Evolutionary conservation across 345 rosid genomes (phyloP).

Genomic region (Chamaenerion angustifolium): DNA sequence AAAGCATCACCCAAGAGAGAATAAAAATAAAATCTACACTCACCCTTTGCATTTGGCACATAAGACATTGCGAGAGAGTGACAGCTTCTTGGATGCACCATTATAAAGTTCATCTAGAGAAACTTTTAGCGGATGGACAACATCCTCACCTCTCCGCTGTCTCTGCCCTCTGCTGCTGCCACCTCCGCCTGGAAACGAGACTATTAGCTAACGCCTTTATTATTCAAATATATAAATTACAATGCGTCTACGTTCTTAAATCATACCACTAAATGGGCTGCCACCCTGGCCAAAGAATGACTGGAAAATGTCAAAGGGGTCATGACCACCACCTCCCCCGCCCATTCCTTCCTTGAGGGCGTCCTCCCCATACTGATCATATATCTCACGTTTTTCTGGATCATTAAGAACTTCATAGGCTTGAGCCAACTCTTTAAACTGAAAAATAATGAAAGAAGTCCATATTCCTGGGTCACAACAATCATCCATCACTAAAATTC

Average conservation of each 20-base stretch:
- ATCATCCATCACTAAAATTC: too few species aligned
- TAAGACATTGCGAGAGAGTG: slow-evolving; percentile 50
- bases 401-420: slow-evolving; percentile 72
- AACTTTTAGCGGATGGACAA: slow-evolving; percentile 73
- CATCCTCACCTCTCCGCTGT: slow-evolving; percentile 90
- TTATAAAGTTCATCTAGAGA: slow-evolving; percentile 73
- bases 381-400: slow-evolving; percentile 68
- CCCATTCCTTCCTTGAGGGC: slow-evolving; percentile 88
- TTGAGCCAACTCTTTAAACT: slow-evolving; percentile 74
- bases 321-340: slow-evolving; percentile 51
- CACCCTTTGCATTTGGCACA: slow-evolving; percentile 91
- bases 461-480: too few species aligned
- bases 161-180: slow-evolving; percentile 65
- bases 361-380: slow-evolving; percentile 75
- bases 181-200: slow-evolving; percentile 22
- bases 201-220: too few species aligned
- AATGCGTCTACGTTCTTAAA: not conserved
- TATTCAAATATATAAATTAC: not conserved
- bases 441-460: not conserved
- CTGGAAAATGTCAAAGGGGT: slow-evolving; percentile 64
- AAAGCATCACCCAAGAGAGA: not conserved
- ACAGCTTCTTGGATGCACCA: slow-evolving; percentile 64
- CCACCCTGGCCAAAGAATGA: slow-evolving; percentile 54
- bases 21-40: slow-evolving; percentile 2
- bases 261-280: slow-evolving; percentile 50